A percentile compares a stretch with the other conserved stretches of the same genome.
Conservation (phyloP, 306 rosid species). For the Adenanthera pavonina region DNA sequence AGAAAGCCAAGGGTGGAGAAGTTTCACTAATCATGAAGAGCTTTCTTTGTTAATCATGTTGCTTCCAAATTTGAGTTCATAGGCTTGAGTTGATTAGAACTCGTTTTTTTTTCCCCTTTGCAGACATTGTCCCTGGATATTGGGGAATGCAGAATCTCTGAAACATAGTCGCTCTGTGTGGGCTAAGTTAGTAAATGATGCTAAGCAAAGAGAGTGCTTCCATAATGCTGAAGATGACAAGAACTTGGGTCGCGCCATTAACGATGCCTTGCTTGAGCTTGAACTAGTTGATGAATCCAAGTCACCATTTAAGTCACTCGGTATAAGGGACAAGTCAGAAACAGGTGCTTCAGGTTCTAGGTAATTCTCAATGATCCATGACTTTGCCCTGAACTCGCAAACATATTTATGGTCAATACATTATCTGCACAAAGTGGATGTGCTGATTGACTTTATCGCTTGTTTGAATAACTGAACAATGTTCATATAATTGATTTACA, state of each 20-base stretch:
- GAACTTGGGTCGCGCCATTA: constrained; percentile 44
- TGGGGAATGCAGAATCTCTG: constrained; percentile 60
- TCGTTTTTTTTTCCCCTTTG: neutral
- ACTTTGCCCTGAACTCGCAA: neutral
- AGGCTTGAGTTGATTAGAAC: neutral
- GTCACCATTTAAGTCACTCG: constrained; percentile 24
- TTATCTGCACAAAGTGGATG: neutral
- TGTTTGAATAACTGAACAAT: too few relatives aligned
- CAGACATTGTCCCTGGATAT: constrained; percentile 63
- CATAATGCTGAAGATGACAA: constrained; percentile 55
- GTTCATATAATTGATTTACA: too few relatives aligned
- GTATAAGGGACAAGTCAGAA: constrained; percentile 24
- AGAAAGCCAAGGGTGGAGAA: neutral
- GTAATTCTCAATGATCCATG: neutral
- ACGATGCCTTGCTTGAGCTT: neutral
- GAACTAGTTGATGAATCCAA: neutral
- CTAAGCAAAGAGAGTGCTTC: constrained; percentile 49
- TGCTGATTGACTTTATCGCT: neutral
- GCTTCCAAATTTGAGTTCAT: too few relatives aligned
- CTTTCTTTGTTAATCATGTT: too few relatives aligned
- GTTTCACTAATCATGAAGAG: neutral
- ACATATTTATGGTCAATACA: neutral
- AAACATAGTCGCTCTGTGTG: constrained; percentile 42
- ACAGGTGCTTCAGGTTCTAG: neutral
- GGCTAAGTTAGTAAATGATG: constrained; percentile 50